Conservation (phyloP, 225 moss, liverwort and hornwort genomes). For the Physcomitrium patens region DNA sequence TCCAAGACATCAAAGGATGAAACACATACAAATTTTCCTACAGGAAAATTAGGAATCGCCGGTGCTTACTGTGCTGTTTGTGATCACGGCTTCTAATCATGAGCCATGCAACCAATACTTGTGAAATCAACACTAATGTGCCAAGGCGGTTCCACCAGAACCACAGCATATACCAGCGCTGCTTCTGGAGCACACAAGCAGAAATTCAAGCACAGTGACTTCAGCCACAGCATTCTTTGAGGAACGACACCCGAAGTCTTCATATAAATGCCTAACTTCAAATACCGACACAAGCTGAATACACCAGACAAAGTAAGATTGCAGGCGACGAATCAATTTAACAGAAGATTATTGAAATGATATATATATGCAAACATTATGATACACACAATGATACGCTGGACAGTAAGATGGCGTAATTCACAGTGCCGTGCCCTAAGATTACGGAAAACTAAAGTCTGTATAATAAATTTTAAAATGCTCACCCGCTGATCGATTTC, state of each 20-base stretch:
- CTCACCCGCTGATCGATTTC: slow-evolving; percentile 65
- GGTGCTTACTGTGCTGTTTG: slow-evolving; percentile 31
- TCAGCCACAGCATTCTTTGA: no score
- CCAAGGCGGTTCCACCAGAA: slow-evolving; percentile 91
- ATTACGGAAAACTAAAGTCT: background rate
- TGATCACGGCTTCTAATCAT: slow-evolving; percentile 26
- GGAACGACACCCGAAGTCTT: background rate
- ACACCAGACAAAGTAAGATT: background rate
- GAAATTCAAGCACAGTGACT: no score
- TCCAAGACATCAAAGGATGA: background rate
- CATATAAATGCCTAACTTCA: background rate
- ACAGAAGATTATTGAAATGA: background rate
- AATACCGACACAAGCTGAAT: background rate
- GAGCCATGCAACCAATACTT: slow-evolving; percentile 54
- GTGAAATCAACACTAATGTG: slow-evolving; percentile 52
- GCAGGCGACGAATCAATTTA: background rate
- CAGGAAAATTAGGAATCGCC: background rate
- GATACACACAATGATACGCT: background rate
- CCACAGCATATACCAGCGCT: slow-evolving; percentile 89
- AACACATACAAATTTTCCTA: background rate
- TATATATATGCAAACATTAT: background rate
- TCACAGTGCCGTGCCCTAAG: background rate
- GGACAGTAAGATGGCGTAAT: background rate
- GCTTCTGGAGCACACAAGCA: slow-evolving; percentile 31
- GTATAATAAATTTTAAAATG: background rate